A percentile compares a stretch with the other conserved stretches of the same genome.
These are phyloP conservation scores for Albatrellus ellisii DNA, from an alignment of 768 basidiomycete genomes.

Conservation along the genomic window DNA sequence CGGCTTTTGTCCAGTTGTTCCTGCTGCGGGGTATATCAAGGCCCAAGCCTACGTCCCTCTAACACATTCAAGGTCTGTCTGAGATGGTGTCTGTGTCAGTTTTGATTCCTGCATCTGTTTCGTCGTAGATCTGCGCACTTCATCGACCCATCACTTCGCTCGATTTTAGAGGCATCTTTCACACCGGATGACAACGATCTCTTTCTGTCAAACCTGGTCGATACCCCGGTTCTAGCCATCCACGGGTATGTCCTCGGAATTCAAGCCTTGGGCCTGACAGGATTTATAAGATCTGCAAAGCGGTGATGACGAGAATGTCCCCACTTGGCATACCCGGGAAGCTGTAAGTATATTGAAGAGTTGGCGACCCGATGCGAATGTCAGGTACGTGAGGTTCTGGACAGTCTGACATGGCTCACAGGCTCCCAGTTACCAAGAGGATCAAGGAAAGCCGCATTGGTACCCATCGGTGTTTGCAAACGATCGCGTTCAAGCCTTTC, in stretches of 20 bases:
- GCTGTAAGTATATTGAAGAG: slow-evolving; percentile 42
- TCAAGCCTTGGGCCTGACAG: no score
- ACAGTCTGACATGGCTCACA: not conserved
- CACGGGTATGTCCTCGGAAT: slow-evolving; percentile 74
- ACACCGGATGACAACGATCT: slow-evolving; percentile 83
- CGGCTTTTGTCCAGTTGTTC: slow-evolving; percentile 33
- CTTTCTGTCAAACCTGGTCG: slow-evolving; percentile 64
- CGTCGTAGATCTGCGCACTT: slow-evolving; percentile 50
- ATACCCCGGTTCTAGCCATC: slow-evolving; percentile 58
- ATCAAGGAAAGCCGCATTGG: slow-evolving; percentile 54
- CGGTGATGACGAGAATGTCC: slow-evolving; percentile 76
- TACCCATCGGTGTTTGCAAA: slow-evolving; percentile 48
- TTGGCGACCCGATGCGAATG: slow-evolving; percentile 39
- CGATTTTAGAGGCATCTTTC: slow-evolving; percentile 60
- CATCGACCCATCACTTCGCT: slow-evolving; percentile 59
- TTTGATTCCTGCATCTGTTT: not conserved
- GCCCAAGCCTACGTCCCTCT: slow-evolving; percentile 78
- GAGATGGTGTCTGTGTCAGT: not conserved
- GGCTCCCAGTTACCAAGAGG: slow-evolving; percentile 42
- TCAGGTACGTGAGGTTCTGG: slow-evolving; percentile 28
- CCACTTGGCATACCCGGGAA: slow-evolving; percentile 73
- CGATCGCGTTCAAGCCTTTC: slow-evolving; percentile 38
- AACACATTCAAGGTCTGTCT: slow-evolving; percentile 40
- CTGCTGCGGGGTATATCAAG: slow-evolving; percentile 77
- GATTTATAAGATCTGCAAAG: slow-evolving; percentile 23